Base-by-base conservation (phyloP, 179 eudicot species). In the Silene vulgaris region DNA sequence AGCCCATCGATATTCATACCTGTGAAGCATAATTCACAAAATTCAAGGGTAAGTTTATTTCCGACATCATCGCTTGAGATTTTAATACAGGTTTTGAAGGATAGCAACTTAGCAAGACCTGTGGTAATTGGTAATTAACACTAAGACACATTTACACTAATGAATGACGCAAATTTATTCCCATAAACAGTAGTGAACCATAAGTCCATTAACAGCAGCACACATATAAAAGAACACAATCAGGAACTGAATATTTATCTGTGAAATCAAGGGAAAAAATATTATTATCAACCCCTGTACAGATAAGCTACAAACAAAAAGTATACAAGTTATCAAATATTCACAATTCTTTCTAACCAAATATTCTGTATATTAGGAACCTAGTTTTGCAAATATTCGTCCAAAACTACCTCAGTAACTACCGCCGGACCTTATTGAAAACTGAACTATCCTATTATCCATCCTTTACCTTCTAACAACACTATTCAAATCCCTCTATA, bases 1-100 rank as follows among this genome's bases (percentile, higher is more conserved):
- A 29, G 99, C 99, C 99, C 99, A 95, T 77, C 97, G 83, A 78
- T 94, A 94, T 79, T 94, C 97, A 48, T 94, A 94, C 84, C 98
- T 94, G 85, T 64, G 65, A 75, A 59, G 69, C 45, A 69, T 1
- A 35, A 32, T 68, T 54, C 30, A 77, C 19, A 32, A 37, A 66
- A 64, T n/a, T 43, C 66, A 29, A 63, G 54, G 17, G 19, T 17
- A 57, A 72, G 62, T 23, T 64, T 68, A 57, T 11, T 37, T 40
- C 16, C 37, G 28, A 32, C 56, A 64, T 40, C 26, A 7, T n/a
- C 29, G 20, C 48, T 19, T 29, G 21, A 13, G 32, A 20, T 21
- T 56, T 30, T 1, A 57, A 29, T 54, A 16, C 48, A 72, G 40
- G 13, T 57, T 11, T 23, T 28, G 32, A 6, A 62, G 66, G 14